Evolutionary conservation across 306 rosid genomes (phyloP).

Genomic region (Hylodesmum podocarpum): DNA sequence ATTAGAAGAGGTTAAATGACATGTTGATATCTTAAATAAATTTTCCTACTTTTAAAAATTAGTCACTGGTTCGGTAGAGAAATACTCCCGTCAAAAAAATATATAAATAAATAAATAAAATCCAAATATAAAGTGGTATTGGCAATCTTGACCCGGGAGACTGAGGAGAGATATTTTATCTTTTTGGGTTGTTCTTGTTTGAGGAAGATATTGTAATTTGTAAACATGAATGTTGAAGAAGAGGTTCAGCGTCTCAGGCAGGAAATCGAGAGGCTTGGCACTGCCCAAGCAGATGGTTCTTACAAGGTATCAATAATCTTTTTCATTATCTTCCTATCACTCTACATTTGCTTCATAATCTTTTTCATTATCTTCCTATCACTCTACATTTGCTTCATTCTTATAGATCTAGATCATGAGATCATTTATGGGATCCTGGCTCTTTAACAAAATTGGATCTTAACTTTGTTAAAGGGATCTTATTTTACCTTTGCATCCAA

Average conservation of each 20-base stretch:
- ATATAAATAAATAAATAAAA: too few species aligned
- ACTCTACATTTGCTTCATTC: constrained; percentile 19
- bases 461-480: not conserved
- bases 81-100: too few species aligned
- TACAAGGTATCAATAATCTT: constrained; percentile 57
- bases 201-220: constrained; percentile 39
- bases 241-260: constrained; percentile 75
- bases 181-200: not conserved
- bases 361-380: not conserved
- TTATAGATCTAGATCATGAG: constrained; percentile 38
- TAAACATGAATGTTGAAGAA: constrained; percentile 87
- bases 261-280: constrained; percentile 85
- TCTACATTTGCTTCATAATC: not conserved
- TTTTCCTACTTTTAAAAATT: too few species aligned
- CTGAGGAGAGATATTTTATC: not conserved
- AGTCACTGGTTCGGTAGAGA: too few species aligned
- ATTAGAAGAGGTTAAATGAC: too few species aligned
- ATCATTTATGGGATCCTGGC: not conserved
- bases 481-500: not conserved
- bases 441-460: constrained; percentile 17
- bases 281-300: constrained; percentile 74
- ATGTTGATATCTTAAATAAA: too few species aligned
- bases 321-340: not conserved
- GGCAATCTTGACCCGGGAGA: not conserved
- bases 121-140: constrained; percentile 1